Conservation (phyloP, 2,329 filamentous ascomycete genomes). For the Exophiala sideris region DNA sequence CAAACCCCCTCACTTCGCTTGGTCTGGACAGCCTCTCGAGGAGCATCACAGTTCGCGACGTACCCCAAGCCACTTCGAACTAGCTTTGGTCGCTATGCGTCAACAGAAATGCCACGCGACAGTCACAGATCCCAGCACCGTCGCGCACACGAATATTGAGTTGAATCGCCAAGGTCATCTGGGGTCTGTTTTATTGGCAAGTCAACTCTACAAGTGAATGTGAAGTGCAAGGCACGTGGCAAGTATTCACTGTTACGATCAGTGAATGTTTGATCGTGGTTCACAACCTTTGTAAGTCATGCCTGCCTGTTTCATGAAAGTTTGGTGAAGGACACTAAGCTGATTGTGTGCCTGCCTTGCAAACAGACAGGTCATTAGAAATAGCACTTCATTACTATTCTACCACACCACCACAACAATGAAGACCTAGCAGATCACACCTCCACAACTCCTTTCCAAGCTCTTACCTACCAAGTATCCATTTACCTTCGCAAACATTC, state of each 20-base stretch:
- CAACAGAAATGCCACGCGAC: too few species aligned
- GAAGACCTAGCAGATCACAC: background rate
- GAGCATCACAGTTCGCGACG: too few species aligned
- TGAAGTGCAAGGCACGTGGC: background rate
- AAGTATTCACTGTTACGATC: background rate
- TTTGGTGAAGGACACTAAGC: conserved; percentile 2
- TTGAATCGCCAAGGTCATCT: too few species aligned
- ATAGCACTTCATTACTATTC: background rate
- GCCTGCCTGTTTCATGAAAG: background rate
- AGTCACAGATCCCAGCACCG: too few species aligned
- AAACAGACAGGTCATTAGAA: background rate
- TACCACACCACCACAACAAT: background rate
- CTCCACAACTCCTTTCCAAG: background rate
- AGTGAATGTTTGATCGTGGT: background rate
- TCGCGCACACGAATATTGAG: too few species aligned
- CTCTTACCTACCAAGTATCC: background rate
- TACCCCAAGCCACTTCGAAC: too few species aligned
- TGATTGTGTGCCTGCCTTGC: background rate
- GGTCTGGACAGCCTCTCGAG: too few species aligned
- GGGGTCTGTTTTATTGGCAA: too few species aligned
- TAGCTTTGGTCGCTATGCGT: too few species aligned
- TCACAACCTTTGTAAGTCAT: conserved; percentile 3
- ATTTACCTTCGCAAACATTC: too few species aligned
- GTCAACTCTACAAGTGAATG: background rate
- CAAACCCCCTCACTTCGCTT: too few species aligned